phyloP scores from a whole-genome alignment of 106 monocot genomes.

The Dendrobium huoshanense region DNA sequence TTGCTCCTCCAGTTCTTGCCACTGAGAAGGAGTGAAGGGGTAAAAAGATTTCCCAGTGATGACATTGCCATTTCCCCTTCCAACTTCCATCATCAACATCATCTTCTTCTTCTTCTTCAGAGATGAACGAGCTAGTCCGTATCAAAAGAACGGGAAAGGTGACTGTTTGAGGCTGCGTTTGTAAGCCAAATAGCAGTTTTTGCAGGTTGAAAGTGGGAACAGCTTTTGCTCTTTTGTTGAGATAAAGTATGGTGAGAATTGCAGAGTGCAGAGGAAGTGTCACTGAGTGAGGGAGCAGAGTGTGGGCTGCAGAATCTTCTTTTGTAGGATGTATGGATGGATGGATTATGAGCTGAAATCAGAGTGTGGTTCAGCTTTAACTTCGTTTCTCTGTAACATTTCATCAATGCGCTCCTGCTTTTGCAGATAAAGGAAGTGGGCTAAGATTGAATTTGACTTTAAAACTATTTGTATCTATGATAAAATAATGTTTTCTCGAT shows the following conservation, averaged over 20 bases:
- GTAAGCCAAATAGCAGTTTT: not conserved
- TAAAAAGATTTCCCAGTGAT: not conserved
- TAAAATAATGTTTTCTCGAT: no score
- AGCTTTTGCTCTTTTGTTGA: not conserved
- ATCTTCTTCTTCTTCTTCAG: not conserved
- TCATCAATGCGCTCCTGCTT: conserved; percentile 1
- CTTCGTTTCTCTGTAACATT: not conserved
- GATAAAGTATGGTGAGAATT: not conserved
- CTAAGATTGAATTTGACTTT: no score
- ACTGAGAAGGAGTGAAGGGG: conserved; percentile 8
- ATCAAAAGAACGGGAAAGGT: not conserved
- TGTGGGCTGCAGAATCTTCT: conserved; percentile 9
- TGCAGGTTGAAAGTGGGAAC: not conserved
- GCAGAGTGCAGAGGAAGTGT: conserved; percentile 8
- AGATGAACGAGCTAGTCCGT: not conserved
- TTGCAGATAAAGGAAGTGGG: not conserved
- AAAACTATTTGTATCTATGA: no score
- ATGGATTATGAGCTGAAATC: not conserved
- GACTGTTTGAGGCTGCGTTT: not conserved
- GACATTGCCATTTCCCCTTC: not conserved
- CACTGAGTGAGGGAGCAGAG: conserved; percentile 5
- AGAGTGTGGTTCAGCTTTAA: not conserved
- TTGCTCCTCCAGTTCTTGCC: conserved; percentile 10
- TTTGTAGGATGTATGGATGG: conserved; percentile 1
- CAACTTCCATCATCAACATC: not conserved